phyloP scores from a whole-genome alignment of 2,329 filamentous ascomycete species.

The Fonsecaea monophora region DNA sequence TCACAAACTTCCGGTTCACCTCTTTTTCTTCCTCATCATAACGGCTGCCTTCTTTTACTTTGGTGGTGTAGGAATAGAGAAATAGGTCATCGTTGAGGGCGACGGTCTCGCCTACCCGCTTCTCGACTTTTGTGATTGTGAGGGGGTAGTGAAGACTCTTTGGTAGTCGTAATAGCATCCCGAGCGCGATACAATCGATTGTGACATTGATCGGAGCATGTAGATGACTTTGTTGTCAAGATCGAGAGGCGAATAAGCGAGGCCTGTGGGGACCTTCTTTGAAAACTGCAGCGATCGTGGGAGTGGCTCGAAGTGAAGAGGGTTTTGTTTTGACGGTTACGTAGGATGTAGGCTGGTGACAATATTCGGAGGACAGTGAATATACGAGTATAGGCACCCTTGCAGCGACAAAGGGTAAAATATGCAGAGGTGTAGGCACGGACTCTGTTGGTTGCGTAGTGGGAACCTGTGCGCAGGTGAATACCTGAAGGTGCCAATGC shows the following conservation, averaged over 20 bases:
- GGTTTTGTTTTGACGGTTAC: neutral
- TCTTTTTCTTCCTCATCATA: conserved; percentile 73
- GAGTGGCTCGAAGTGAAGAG: neutral
- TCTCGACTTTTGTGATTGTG: conserved; percentile 84
- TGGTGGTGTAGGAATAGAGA: conserved; percentile 84
- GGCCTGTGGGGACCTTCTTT: neutral
- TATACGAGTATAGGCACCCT: neutral
- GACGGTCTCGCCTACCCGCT: conserved; percentile 75
- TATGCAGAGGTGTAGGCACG: neutral
- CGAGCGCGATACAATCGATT: conserved; percentile 22
- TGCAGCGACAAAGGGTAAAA: neutral
- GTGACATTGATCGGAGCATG: conserved; percentile 35
- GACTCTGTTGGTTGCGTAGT: neutral
- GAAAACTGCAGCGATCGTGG: neutral
- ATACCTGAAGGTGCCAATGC: conserved; percentile 6
- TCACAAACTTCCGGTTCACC: conserved; percentile 73
- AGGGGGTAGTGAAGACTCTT: conserved; percentile 84
- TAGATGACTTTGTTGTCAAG: conserved; percentile 10
- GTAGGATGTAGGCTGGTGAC: neutral
- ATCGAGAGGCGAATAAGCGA: conserved; percentile 7
- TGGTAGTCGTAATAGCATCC: conserved; percentile 57
- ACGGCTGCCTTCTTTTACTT: conserved; percentile 66
- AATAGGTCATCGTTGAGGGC: conserved; percentile 79
- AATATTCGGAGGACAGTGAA: neutral
- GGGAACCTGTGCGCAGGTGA: conserved; percentile 1